Evolutionary conservation across 192 early-diverging fungal genomes (phyloP).

Genomic region (Coemansia aciculifera): DNA sequence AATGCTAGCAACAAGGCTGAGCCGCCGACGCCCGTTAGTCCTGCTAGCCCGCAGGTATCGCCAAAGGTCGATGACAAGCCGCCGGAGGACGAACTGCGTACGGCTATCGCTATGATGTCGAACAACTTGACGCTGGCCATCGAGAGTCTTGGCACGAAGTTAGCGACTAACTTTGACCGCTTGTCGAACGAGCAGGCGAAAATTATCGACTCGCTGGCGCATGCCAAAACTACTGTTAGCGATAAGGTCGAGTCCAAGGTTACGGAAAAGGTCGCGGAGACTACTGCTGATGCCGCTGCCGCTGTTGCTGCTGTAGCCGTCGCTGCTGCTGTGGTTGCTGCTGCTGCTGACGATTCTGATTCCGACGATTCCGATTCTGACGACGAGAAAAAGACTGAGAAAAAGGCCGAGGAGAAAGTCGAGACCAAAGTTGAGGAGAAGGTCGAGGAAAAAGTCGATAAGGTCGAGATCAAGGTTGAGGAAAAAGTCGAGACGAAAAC

Average conservation of each 20-base stretch:
- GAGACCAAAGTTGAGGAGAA: constrained; percentile 20
- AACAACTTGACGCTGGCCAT: constrained; percentile 45
- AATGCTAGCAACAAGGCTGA: constrained; percentile 39
- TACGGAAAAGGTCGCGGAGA: neutral
- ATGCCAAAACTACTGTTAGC: constrained; percentile 1
- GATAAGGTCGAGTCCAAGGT: constrained; percentile 6
- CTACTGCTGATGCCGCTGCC: neutral
- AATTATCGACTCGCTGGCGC: constrained; percentile 30
- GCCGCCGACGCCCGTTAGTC: constrained; percentile 22
- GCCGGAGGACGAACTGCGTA: constrained; percentile 38
- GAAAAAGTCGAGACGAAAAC: neutral
- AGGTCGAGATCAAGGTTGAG: constrained; percentile 11
- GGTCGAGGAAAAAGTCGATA: constrained; percentile 6
- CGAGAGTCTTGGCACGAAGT: constrained; percentile 47
- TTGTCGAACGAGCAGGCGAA: constrained; percentile 41
- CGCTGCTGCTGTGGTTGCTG: neutral
- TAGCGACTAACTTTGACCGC: constrained; percentile 51
- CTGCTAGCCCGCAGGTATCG: constrained; percentile 1
- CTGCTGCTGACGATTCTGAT: neutral
- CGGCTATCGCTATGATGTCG: constrained; percentile 43
- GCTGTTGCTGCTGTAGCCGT: neutral
- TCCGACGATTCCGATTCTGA: neutral
- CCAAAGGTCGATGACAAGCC: neutral
- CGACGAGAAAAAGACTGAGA: constrained; percentile 11
- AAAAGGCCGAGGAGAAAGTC: constrained; percentile 7